Conservation (phyloP, 768 basidiomycete species). For the Kondoa malvinella region DNA sequence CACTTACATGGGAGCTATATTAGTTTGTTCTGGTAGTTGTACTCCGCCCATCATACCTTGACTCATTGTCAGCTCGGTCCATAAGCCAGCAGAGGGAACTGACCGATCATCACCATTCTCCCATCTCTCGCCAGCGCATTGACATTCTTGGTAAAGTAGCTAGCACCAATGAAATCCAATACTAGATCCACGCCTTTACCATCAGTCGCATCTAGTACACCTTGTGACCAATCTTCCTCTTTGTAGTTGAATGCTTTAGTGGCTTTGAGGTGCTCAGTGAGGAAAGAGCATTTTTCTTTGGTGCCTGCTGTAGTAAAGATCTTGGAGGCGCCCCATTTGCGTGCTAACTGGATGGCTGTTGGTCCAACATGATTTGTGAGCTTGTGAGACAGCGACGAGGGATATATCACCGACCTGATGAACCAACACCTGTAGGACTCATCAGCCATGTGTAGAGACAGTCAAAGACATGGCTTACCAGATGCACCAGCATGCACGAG, state of each 20-base stretch:
- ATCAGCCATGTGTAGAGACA: too few species aligned
- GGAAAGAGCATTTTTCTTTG: conserved; percentile 61
- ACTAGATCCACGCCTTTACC: conserved; percentile 63
- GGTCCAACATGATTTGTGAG: background rate
- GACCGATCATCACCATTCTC: conserved; percentile 50
- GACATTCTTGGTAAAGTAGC: conserved; percentile 58
- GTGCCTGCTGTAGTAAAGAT: conserved; percentile 77
- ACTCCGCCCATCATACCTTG: background rate
- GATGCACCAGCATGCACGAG: conserved; percentile 77
- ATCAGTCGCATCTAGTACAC: conserved; percentile 50
- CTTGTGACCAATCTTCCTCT: conserved; percentile 58
- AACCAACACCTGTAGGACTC: background rate
- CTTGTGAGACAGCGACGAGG: background rate
- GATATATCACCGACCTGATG: background rate
- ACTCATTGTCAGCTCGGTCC: background rate
- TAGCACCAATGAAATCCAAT: conserved; percentile 54
- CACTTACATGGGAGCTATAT: background rate
- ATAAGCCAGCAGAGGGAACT: conserved; percentile 30
- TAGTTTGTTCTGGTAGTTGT: background rate
- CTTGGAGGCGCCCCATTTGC: conserved; percentile 47
- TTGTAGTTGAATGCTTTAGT: conserved; percentile 35
- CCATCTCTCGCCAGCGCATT: conserved; percentile 54
- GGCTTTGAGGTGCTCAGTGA: conserved; percentile 43
- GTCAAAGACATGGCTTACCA: conserved; percentile 27
- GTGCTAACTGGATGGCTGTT: conserved; percentile 72